Evolutionary conservation across 2,329 filamentous ascomycete genomes (phyloP).

Genomic region (Cladosporium sp.): DNA sequence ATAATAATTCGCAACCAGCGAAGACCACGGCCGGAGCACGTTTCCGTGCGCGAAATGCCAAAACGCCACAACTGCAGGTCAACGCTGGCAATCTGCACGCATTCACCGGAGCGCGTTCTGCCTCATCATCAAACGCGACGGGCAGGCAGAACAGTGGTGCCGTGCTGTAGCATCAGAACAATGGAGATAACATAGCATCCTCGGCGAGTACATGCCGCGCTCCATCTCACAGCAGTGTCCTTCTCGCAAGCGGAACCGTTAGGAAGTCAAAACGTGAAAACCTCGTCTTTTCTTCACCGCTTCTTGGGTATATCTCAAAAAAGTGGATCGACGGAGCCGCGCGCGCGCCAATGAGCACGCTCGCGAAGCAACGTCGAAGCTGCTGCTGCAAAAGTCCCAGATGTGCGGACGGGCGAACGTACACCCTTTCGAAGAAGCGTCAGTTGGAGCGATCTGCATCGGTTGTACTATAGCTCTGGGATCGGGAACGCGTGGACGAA

Average conservation of each 20-base stretch:
- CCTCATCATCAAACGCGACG: constrained; percentile 14
- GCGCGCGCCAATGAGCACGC: constrained; percentile 4
- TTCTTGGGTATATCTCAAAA: constrained; percentile 5
- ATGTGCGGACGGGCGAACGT: constrained; percentile 6
- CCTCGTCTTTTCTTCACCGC: constrained; percentile 13
- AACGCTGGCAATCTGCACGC: constrained; percentile 12
- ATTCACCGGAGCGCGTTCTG: constrained; percentile 14
- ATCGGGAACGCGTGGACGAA: background rate
- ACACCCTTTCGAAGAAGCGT: background rate
- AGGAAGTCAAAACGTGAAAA: background rate
- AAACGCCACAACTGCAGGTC: background rate
- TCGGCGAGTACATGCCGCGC: background rate
- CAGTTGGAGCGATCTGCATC: background rate
- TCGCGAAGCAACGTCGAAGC: background rate
- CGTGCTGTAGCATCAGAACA: background rate
- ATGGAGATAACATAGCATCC: background rate
- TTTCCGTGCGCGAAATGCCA: background rate
- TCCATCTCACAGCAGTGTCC: background rate
- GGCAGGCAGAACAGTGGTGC: background rate
- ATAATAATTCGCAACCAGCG: background rate
- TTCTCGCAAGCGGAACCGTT: background rate
- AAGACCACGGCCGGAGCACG: background rate
- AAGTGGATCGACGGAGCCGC: constrained; percentile 4
- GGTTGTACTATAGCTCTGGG: background rate
- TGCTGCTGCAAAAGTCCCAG: background rate